Evolutionary conservation across 2,329 filamentous ascomycete species (phyloP), one percentile per base, ranked within the genome.

Genomic region (Chaetomium sp.): DNA sequence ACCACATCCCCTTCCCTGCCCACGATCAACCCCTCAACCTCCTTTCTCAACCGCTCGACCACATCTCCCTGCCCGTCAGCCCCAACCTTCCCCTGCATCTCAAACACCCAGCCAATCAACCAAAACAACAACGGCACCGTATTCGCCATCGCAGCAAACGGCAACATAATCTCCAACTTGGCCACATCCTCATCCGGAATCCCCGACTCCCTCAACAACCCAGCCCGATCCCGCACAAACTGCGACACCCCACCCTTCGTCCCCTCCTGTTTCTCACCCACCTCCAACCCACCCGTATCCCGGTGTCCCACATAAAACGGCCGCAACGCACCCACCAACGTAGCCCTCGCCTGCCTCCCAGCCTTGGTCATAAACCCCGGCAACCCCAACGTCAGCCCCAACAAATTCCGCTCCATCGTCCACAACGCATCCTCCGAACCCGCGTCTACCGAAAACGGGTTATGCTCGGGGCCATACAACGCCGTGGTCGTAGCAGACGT

Each of bases 351-450:
- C 3, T 34, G 49, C 57, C 69, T 68, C 1, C 72, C 70, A 8
- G 72, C 72, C 12, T 69, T 70, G 6, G 73, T 34, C 0, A 69
- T 66, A 0, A 72, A 70, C 1, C 51, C 19, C 5, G 67, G 50
- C 1, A 74, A 51, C 8, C 68, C 67, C 1, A 73, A 62, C 4
- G 74, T 62, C 3, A 76, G 62, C 6, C 62, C 62, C 3, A 72
- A 69, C 0, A 76, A 66, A 11, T 72, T 72, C 46, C 71, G 69
- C 50, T 75, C 74, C 56, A 75, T 74, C 45, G 72, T 69, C 72
- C 72, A 62, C 6, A 62, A 38, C 8, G 53, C 49, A 5, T 49
- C 4, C 5, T 58, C 48, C 36, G 53, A 11, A 7, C 9, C 12
- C 4, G 49, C 41, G n/a, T 48, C 14, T 11, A 40, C 9, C 27